Base-by-base conservation (phyloP, 371 early-diverging fungal species). In the Apophysomyces elegans region DNA sequence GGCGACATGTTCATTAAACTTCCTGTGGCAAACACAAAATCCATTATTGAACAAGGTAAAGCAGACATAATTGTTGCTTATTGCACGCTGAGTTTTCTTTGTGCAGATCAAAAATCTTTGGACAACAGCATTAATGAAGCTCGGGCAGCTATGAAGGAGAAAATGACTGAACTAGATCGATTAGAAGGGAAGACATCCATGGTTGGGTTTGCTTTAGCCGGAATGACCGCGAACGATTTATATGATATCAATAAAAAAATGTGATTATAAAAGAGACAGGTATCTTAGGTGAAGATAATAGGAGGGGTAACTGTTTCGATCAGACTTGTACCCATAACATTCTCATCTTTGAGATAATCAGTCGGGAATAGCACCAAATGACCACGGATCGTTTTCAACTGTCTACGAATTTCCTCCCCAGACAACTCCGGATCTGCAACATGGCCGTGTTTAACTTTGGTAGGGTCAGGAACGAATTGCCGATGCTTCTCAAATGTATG, bases 321-420 rank as follows among this genome's bases (percentile, higher is more conserved):
- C 46, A 90, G 80, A n/a, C 79, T 70, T 58, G 76, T 78, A 21
- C 85, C 88, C 21, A 88, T 62, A 61, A 94, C 60, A 37, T 88
- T 88, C 75, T 93, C 95, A 35, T 90, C 70, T 59, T 84, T 79
- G 57, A 94, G 73, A 65, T 94, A 94, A 58, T 91, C 84, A 18
- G 86, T 84, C 13, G 95, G 93, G 72, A 93, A 91, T 45, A 85
- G 74, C 4, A 94, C 94, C 62, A 89, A 59, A 65, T 91, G 89
- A 14, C 92, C 92, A 14, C 76, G 75, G 9, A 91, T 70, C 1
- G 54, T 50, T 21, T 72, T 56, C 26, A 91, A 65, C 12, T 71
- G 71, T 44, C 81, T 70, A 45, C 78, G 66, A 12, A 85, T 75
- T 6, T 79, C 75, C 57, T 66, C 61, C 32, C 74, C 75, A 4